A percentile compares a stretch with the other conserved stretches of the same genome.
Conservation (phyloP, 768 basidiomycete genomes). For the Nevesoporus exiguus region DNA sequence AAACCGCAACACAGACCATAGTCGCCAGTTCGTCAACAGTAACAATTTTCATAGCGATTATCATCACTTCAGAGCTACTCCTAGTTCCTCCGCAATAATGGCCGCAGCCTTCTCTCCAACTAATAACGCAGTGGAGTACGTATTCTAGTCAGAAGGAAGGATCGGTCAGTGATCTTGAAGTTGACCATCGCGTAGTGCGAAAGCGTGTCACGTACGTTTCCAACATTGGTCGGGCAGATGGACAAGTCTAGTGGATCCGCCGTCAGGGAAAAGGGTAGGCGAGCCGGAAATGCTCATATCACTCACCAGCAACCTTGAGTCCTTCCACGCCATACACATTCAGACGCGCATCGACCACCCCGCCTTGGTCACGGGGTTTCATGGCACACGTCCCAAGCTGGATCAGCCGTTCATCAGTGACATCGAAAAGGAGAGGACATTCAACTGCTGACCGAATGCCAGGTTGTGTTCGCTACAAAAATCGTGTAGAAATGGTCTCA, state of each 20-base stretch:
- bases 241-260: constrained; percentile 33
- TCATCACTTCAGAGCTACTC: background rate
- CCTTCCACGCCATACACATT: constrained; percentile 60
- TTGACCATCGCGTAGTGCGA: background rate
- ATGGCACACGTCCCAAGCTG: constrained; percentile 68
- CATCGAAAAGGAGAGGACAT: no score
- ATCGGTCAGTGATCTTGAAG: background rate
- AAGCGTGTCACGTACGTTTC: constrained; percentile 17
- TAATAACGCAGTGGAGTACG: constrained; percentile 41
- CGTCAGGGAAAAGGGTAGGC: background rate
- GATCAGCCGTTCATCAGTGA: background rate
- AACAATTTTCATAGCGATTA: no score
- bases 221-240: constrained; percentile 28
- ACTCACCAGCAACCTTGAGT: constrained; percentile 58
- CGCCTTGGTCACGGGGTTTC: constrained; percentile 56
- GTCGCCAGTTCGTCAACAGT: no score
- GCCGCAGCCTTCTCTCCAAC: constrained; percentile 62
- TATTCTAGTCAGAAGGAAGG: constrained; percentile 27
- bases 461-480: constrained; percentile 4
- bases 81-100: constrained; percentile 53
- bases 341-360: constrained; percentile 59
- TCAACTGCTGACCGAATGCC: constrained; percentile 24
- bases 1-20: no score
- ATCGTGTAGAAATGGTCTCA: background rate
- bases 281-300: background rate